These are phyloP conservation scores for Colletotrichum costaricense DNA, from an alignment of 2,329 filamentous ascomycete genomes.

Conservation along the genomic window DNA sequence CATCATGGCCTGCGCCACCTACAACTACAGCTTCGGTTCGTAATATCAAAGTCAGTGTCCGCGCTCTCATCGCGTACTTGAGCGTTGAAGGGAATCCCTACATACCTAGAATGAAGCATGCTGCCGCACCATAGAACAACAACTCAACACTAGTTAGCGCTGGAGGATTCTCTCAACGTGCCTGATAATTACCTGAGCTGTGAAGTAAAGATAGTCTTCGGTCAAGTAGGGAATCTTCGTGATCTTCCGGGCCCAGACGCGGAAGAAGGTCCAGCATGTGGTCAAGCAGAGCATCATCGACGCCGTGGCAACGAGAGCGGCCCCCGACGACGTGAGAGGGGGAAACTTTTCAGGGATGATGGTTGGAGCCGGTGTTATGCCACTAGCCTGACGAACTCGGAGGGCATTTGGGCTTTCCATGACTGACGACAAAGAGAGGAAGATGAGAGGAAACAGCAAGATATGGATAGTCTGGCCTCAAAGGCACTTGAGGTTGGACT, in stretches of 20 bases:
- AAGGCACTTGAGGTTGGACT: no score
- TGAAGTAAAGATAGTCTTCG: conserved; percentile 7
- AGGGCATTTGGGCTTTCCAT: background rate
- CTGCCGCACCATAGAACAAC: background rate
- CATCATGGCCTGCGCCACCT: conserved; percentile 6
- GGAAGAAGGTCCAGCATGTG: background rate
- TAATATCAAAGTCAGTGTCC: no score
- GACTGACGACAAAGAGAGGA: background rate
- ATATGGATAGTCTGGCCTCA: no score
- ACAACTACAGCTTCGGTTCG: background rate
- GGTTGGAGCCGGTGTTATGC: no score
- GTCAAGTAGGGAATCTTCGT: background rate
- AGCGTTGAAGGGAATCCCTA: no score
- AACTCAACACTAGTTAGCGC: background rate
- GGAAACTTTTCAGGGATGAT: background rate
- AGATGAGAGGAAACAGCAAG: no score
- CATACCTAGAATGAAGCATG: background rate
- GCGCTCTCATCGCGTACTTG: background rate
- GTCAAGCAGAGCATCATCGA: background rate
- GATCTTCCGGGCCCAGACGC: conserved; percentile 1
- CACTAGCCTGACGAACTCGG: background rate
- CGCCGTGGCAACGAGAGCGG: background rate
- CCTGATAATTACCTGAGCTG: background rate
- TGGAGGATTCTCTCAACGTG: background rate
- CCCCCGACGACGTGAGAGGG: background rate